These are phyloP conservation scores for Kwoniella pini DNA, from an alignment of 768 basidiomycete species.

Conservation along the genomic window DNA sequence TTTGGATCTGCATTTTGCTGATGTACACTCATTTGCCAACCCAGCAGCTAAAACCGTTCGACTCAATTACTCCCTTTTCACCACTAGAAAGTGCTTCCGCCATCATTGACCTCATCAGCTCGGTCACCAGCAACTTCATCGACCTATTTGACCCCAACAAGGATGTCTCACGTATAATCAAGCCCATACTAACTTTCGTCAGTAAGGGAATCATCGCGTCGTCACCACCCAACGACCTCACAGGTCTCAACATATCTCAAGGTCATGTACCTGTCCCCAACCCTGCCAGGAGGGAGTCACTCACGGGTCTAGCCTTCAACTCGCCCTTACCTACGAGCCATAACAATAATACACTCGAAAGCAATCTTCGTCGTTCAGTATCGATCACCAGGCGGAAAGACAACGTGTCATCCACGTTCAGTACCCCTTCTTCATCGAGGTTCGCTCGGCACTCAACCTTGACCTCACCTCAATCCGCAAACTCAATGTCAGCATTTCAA, in stretches of 20 bases:
- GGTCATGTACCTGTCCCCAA: background rate
- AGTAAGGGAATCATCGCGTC: constrained; percentile 33
- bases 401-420: constrained; percentile 8
- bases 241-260: constrained; percentile 13
- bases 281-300: constrained; percentile 13
- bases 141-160: constrained; percentile 42
- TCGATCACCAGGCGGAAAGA: constrained; percentile 18
- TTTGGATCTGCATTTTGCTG: too few species aligned
- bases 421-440: constrained; percentile 17
- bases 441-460: constrained; percentile 16
- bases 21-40: too few species aligned
- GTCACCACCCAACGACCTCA: constrained; percentile 1
- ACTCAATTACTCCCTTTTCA: constrained; percentile 25
- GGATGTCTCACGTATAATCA: constrained; percentile 38
- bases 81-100: constrained; percentile 30
- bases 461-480: constrained; percentile 19
- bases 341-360: background rate
- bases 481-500: constrained; percentile 7
- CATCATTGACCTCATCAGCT: constrained; percentile 40
- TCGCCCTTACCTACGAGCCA: constrained; percentile 17
- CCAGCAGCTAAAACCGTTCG: constrained; percentile 27
- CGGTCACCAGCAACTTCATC: constrained; percentile 42
- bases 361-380: constrained; percentile 3
- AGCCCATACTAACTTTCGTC: constrained; percentile 41
- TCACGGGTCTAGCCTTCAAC: constrained; percentile 18